phyloP scores from a whole-genome alignment of 371 early-diverging fungal genomes.

The Nosema granulosis region DNA sequence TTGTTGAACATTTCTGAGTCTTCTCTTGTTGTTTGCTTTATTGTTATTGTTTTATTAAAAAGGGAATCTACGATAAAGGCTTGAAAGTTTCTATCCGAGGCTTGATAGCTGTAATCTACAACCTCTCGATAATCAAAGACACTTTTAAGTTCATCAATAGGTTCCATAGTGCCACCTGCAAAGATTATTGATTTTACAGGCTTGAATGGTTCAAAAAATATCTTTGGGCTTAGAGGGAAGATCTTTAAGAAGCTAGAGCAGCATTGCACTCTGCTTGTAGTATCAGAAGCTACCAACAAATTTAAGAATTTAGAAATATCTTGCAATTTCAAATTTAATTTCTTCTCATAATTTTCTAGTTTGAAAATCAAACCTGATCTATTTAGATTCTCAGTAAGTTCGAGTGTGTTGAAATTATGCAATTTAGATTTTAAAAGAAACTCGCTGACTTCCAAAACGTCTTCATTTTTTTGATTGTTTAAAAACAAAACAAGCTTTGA shows the following conservation, averaged over 20 bases:
- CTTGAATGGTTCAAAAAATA: conserved; percentile 74
- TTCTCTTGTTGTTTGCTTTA: conserved; percentile 24
- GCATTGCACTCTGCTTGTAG: conserved; percentile 45
- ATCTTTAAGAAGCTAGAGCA: conserved; percentile 61
- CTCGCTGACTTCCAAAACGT: conserved; percentile 43
- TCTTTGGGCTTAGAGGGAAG: conserved; percentile 76
- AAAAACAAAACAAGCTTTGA: conserved; percentile 20
- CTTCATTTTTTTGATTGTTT: conserved; percentile 14
- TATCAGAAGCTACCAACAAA: conserved; percentile 57
- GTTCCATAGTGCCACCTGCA: conserved; percentile 91
- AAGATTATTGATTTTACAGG: conserved; percentile 77
- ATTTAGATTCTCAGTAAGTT: conserved; percentile 57
- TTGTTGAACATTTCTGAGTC: conserved; percentile 11
- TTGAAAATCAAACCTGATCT: conserved; percentile 16
- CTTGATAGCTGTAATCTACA: conserved; percentile 4
- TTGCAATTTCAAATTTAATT: conserved; percentile 2
- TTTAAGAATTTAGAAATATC: conserved; percentile 57
- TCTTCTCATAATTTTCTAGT: conserved; percentile 44
- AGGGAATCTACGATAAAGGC: conserved; percentile 16
- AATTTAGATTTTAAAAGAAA: conserved; percentile 59
- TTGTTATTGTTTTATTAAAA: conserved; percentile 4
- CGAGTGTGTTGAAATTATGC: conserved; percentile 58
- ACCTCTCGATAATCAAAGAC: conserved; percentile 28
- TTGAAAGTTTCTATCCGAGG: neutral
- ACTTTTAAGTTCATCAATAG: conserved; percentile 60